Evolutionary conservation across 345 rosid species (phyloP).

Genomic region (Camelina laxa): DNA sequence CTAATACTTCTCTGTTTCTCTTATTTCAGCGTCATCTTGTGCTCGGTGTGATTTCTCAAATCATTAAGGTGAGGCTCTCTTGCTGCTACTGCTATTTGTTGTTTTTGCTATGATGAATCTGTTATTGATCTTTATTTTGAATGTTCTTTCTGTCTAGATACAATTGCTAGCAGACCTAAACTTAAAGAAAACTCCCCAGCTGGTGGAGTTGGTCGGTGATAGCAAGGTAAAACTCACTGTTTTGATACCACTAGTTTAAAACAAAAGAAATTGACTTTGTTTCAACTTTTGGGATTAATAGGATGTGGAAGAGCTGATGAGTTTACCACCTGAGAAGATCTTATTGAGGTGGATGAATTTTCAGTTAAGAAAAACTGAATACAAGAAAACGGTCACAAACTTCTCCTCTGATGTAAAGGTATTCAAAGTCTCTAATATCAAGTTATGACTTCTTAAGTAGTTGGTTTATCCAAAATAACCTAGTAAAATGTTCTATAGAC

Average conservation of each 20-base stretch:
- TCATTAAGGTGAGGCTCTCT: conserved; percentile 70
- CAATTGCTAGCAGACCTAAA: conserved; percentile 98
- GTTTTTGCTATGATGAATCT: background rate
- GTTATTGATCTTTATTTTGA: conserved; percentile 28
- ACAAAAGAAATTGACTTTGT: background rate
- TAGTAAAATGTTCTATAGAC: background rate
- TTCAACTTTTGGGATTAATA: conserved; percentile 43
- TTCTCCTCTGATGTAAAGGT: conserved; percentile 99
- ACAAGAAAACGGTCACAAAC: conserved; percentile 79
- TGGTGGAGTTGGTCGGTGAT: conserved; percentile 89
- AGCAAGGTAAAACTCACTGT: conserved; percentile 58
- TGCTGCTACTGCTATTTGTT: background rate
- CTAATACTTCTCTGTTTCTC: conserved; percentile 33
- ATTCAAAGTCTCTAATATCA: conserved; percentile 2
- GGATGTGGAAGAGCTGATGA: conserved; percentile 99
- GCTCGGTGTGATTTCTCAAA: conserved; percentile 94
- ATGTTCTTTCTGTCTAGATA: conserved; percentile 57
- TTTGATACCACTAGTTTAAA: background rate
- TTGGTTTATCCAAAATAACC: background rate
- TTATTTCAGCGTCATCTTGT: conserved; percentile 91
- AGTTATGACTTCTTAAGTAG: conserved; percentile 9
- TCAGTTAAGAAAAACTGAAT: conserved; percentile 77
- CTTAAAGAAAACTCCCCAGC: conserved; percentile 96
- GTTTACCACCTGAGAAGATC: conserved; percentile 97
- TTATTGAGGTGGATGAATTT: conserved; percentile 98